These are phyloP conservation scores for Eucalyptus fibrosa DNA, from an alignment of 345 rosid genomes.

Conservation along the genomic window DNA sequence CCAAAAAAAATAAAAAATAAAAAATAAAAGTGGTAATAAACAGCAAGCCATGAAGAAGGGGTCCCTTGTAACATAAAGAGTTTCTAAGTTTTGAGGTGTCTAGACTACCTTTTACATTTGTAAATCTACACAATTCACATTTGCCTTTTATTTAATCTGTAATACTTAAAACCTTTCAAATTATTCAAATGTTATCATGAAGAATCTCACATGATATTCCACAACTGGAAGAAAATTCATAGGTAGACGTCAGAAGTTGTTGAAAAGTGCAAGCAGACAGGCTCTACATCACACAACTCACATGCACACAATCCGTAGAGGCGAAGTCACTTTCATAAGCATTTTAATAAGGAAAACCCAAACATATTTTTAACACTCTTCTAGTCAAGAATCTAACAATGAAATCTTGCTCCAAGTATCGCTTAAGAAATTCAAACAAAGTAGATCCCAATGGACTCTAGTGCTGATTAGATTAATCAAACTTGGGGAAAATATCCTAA, in stretches of 20 bases:
- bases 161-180: background rate
- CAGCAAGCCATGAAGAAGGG: background rate
- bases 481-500: background rate
- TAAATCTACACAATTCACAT: background rate
- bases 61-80: background rate
- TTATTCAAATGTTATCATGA: background rate
- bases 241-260: background rate
- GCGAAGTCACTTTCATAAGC: background rate
- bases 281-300: background rate
- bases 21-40: background rate
- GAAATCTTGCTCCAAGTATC: background rate
- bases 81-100: background rate
- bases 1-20: background rate
- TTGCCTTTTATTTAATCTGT: background rate
- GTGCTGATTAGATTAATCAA: background rate
- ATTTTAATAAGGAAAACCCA: background rate
- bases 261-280: background rate
- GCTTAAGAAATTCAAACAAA: background rate
- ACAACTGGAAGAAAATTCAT: background rate
- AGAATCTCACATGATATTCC: background rate
- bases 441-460: background rate
- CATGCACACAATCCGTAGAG: background rate
- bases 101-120: background rate
- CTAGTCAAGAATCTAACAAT: background rate
- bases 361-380: background rate